Percentiles rank a stretch among this genome's conserved stretches.
Conservation (phyloP, 2,329 filamentous ascomycete species). For the Colletotrichum tofieldiae region DNA sequence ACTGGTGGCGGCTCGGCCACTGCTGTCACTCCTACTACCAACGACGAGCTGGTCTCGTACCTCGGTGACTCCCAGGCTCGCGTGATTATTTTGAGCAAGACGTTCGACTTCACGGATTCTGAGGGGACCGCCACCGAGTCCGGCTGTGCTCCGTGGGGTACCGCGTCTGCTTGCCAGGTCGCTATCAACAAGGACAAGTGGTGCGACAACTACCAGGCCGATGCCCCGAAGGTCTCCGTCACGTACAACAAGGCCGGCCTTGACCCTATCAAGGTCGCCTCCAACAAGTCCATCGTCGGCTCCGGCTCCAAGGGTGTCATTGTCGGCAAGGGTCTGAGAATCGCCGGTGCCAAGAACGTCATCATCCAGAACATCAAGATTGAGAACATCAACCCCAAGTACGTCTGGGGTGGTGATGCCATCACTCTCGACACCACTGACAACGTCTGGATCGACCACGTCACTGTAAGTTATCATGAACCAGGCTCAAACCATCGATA, state of each 20-base stretch:
- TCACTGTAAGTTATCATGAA: constrained; percentile 52
- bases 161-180: constrained; percentile 66
- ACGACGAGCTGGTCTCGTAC: constrained; percentile 71
- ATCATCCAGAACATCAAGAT: constrained; percentile 70
- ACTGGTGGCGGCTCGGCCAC: constrained; percentile 73
- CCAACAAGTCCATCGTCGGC: constrained; percentile 73
- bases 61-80: constrained; percentile 68
- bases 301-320: constrained; percentile 68
- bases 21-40: constrained; percentile 68
- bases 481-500: not conserved
- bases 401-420: constrained; percentile 73
- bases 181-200: constrained; percentile 71
- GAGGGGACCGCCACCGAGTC: constrained; percentile 68
- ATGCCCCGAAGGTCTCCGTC: constrained; percentile 62
- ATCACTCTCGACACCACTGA: constrained; percentile 66
- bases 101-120: constrained; percentile 69
- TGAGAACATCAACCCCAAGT: constrained; percentile 59
- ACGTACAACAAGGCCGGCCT: constrained; percentile 67
- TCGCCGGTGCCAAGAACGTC: constrained; percentile 63
- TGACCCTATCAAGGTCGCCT: constrained; percentile 66
- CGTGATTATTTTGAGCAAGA: constrained; percentile 72
- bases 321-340: constrained; percentile 70
- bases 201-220: constrained; percentile 71
- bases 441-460: constrained; percentile 67
- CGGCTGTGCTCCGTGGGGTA: constrained; percentile 72